Evolutionary conservation across 225 moss, liverwort and hornwort species (phyloP), one percentile per base, ranked within the genome.

Genomic region (Asterella californica): DNA sequence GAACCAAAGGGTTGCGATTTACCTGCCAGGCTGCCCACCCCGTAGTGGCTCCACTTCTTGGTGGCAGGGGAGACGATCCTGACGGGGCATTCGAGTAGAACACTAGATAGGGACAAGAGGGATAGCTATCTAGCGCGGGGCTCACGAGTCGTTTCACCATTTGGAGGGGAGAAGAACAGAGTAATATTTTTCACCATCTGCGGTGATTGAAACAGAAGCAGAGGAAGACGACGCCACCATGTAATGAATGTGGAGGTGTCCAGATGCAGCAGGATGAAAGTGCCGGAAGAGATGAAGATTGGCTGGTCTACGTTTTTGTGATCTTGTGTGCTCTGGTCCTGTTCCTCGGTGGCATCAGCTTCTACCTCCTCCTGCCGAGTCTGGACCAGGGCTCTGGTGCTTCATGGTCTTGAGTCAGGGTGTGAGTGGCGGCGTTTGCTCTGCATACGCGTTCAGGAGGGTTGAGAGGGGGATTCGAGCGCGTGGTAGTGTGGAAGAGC

Each of bases 251-350:
- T 72, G 67, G 34, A 29, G 67, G 15, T 19, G 33, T 1, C 33
- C 50, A 12, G 59, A 25, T 60, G 36, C 38, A 37, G 24, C 76
- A 60, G 59, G 38, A 75, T 75, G 79, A 67, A 75, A 55, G 29
- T 55, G 17, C 52, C 37, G 69, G 32, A n/a, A 52, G 83, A 75
- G 83, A 79, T 75, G 65, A 79, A 83, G 79, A 61, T 79, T 79
- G 83, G 83, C 34, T 69, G 57, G 68, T 55, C 12, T 76, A 59
- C 42, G 38, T 76, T 9, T 10, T 3, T 47, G 48, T 66, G 25
- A 65, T 75, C 25, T 65, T 74, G 62, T 30, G n/a, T 15, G 80
- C 59, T 37, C 33, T 60, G 9, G n/a, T 55, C 24, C 45, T 55
- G 53, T 53, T 63, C 72, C 72, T 64, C 19, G 18, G 50, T 72